These are phyloP conservation scores for Mariannaea elegans DNA, from an alignment of 2,329 filamentous ascomycete genomes.

Conservation along the genomic window DNA sequence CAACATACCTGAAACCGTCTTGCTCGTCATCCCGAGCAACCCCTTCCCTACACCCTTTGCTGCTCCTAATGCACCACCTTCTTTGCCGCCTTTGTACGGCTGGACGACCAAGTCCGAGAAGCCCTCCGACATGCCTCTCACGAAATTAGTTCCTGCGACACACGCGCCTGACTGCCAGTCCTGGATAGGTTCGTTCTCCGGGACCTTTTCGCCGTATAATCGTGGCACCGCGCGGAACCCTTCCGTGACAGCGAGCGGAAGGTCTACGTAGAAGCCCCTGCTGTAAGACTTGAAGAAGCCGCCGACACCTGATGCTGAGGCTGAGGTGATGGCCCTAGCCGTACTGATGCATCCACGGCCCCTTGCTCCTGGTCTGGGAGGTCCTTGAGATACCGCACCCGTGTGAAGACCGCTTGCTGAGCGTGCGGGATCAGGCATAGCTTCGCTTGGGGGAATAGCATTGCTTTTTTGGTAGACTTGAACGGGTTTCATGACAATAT, in stretches of 20 bases:
- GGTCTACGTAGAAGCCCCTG: constrained; percentile 17
- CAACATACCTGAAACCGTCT: constrained; percentile 25
- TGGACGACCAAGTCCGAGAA: constrained; percentile 20
- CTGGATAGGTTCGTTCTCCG: constrained; percentile 23
- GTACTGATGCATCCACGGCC: neutral
- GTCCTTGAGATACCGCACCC: neutral
- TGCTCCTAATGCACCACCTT: constrained; percentile 20
- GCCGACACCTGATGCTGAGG: constrained; percentile 27
- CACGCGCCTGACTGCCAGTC: constrained; percentile 24
- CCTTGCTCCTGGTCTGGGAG: neutral
- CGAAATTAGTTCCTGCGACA: constrained; percentile 21
- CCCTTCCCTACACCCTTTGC: constrained; percentile 23
- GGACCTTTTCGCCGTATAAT: constrained; percentile 20
- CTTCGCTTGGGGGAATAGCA: neutral
- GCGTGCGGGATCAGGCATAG: neutral
- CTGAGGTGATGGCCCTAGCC: constrained; percentile 19
- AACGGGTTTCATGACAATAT: constrained; percentile 9
- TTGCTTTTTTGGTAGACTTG: constrained; percentile 27
- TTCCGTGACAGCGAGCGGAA: constrained; percentile 31
- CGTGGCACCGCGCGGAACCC: constrained; percentile 27
- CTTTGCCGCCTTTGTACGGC: constrained; percentile 23
- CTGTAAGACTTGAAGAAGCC: constrained; percentile 31
- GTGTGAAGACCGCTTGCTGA: neutral
- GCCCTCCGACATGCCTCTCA: constrained; percentile 22
- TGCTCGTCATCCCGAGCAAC: constrained; percentile 24